Evolutionary conservation across 495 filamentous ascomycete species (phyloP).

Genomic region (Rostrohypoxylon terebratum): DNA sequence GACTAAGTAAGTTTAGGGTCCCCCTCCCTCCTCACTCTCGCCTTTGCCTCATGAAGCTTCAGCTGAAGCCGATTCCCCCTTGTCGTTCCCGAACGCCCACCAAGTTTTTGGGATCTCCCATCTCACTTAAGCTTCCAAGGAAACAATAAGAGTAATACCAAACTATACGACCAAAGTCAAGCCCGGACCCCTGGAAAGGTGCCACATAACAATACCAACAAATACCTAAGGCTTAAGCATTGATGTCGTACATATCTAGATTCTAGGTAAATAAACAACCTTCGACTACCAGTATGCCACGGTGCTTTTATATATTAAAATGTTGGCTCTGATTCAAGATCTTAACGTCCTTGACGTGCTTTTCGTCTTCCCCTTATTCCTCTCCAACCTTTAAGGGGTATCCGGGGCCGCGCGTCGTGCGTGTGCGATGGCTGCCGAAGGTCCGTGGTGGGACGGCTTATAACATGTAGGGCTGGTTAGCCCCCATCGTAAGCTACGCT

Average conservation of each 20-base stretch:
- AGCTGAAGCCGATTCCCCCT: background rate
- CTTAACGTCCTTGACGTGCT: background rate
- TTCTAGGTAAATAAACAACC: background rate
- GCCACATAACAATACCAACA: conserved; percentile 16
- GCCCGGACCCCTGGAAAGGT: background rate
- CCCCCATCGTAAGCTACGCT: conserved; percentile 21
- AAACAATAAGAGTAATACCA: background rate
- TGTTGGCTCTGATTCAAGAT: conserved; percentile 8
- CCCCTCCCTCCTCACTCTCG: too few relatives aligned
- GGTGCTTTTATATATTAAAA: conserved; percentile 26
- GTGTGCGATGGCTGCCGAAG: conserved; percentile 34
- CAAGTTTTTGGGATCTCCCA: conserved; percentile 1
- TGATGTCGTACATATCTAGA: conserved; percentile 11
- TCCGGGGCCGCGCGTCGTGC: conserved; percentile 43
- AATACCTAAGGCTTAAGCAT: conserved; percentile 2
- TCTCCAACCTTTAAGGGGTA: conserved; percentile 5
- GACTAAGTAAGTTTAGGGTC: conserved; percentile 8
- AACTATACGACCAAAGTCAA: conserved; percentile 3
- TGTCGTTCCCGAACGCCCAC: background rate
- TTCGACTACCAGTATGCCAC: conserved; percentile 16
- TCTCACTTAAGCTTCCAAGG: conserved; percentile 19
- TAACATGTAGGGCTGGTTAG: conserved; percentile 32
- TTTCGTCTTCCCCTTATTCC: background rate
- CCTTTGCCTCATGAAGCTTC: conserved; percentile 7
- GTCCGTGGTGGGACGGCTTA: conserved; percentile 29